phyloP scores from a whole-genome alignment of 2,329 filamentous ascomycete species.

The Cadophora gregata region DNA sequence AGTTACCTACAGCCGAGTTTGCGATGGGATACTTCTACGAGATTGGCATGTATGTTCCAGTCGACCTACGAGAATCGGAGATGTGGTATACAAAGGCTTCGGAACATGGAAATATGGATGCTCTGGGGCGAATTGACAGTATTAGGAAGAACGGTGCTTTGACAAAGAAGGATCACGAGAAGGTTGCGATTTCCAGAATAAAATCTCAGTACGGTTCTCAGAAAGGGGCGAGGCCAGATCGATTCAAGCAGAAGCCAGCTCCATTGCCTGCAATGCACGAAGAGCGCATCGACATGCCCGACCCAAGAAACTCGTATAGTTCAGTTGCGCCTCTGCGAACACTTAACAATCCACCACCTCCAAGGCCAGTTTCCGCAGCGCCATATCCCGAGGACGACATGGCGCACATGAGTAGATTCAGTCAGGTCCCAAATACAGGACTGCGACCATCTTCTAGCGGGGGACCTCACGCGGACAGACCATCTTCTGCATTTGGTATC shows the following conservation, averaged over 20 bases:
- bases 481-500: slow-evolving; percentile 56
- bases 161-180: slow-evolving; percentile 91
- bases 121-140: slow-evolving; percentile 79
- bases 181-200: slow-evolving; percentile 86
- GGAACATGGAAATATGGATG: slow-evolving; percentile 91
- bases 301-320: slow-evolving; percentile 34
- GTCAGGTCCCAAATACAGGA: slow-evolving; percentile 41
- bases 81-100: slow-evolving; percentile 92
- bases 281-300: slow-evolving; percentile 38
- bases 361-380: slow-evolving; percentile 50
- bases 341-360: slow-evolving; percentile 25
- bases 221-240: slow-evolving; percentile 64
- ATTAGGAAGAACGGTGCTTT: slow-evolving; percentile 83
- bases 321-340: slow-evolving; percentile 25
- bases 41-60: slow-evolving; percentile 90
- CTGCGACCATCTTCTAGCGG: slow-evolving; percentile 53
- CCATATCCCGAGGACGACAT: slow-evolving; percentile 75
- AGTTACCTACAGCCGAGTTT: slow-evolving; percentile 90
- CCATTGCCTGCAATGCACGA: slow-evolving; percentile 43
- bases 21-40: slow-evolving; percentile 98
- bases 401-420: slow-evolving; percentile 39
- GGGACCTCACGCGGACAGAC: slow-evolving; percentile 52
- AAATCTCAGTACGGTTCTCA: slow-evolving; percentile 79
- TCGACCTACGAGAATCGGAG: slow-evolving; percentile 80
- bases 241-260: slow-evolving; percentile 55